Evolutionary conservation across 805 yeast genomes (phyloP).

Genomic region (Starmera amethionina): DNA sequence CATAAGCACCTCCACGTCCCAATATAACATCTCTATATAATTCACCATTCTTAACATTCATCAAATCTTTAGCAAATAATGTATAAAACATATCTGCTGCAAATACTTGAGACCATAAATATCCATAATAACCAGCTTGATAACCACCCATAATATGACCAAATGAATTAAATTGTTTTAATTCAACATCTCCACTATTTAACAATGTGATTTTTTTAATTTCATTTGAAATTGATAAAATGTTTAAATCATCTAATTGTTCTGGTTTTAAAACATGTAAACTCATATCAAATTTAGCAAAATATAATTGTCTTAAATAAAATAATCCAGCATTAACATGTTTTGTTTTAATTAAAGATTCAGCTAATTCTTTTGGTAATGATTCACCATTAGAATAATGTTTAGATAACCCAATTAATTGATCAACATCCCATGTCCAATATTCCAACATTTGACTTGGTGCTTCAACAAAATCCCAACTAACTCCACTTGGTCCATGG

Average conservation of each 20-base stretch:
- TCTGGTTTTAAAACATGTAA: slow-evolving; percentile 48
- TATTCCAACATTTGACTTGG: slow-evolving; percentile 86
- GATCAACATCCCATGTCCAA: slow-evolving; percentile 73
- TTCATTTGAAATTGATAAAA: slow-evolving; percentile 61
- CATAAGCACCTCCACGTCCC: slow-evolving; percentile 65
- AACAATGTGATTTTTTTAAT: slow-evolving; percentile 41
- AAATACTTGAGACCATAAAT: slow-evolving; percentile 77
- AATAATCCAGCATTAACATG: slow-evolving; percentile 69
- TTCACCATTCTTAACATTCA: slow-evolving; percentile 50
- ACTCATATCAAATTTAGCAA: slow-evolving; percentile 68
- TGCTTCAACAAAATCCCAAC: slow-evolving; percentile 84
- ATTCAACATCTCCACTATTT: slow-evolving; percentile 40
- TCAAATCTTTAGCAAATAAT: slow-evolving; percentile 57
- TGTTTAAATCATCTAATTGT: slow-evolving; percentile 34
- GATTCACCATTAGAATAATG: slow-evolving; percentile 54
- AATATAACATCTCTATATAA: slow-evolving; percentile 62
- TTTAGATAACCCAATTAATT: slow-evolving; percentile 47
- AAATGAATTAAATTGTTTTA: slow-evolving; percentile 68
- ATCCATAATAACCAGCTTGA: slow-evolving; percentile 81
- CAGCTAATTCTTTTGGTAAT: slow-evolving; percentile 46
- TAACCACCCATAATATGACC: slow-evolving; percentile 77
- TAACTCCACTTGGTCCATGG: slow-evolving; percentile 64
- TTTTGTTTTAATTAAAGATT: slow-evolving; percentile 51
- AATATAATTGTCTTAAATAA: slow-evolving; percentile 68
- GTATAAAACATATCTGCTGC: slow-evolving; percentile 76